Conservation (phyloP, 179 eudicot species). For the Gypsophila paniculata region DNA sequence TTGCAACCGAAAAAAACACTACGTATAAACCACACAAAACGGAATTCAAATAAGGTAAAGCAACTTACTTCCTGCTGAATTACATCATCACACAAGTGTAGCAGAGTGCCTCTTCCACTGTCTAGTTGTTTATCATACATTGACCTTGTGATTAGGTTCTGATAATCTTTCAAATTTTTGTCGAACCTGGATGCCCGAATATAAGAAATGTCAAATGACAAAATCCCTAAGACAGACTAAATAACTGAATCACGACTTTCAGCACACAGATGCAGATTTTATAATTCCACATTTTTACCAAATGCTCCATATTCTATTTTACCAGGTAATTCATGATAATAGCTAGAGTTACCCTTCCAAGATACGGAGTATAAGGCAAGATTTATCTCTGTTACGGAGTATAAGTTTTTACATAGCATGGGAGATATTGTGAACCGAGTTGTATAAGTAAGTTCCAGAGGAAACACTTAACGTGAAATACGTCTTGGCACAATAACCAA, state of each 20-base stretch:
- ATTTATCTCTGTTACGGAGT: not conserved
- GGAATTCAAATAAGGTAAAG: not conserved
- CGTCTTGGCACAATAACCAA: constrained; percentile 85
- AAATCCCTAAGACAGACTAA: not conserved
- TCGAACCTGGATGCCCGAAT: constrained; percentile 28
- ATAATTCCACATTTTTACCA: not conserved
- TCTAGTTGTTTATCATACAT: constrained; percentile 96
- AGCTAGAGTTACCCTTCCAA: not conserved
- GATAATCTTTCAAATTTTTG: constrained; percentile 34
- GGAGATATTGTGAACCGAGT: not conserved
- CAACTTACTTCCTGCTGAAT: constrained; percentile 85
- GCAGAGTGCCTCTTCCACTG: constrained; percentile 91
- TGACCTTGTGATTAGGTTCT: constrained; percentile 66
- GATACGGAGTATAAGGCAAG: not conserved
- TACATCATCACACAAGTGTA: constrained; percentile 91
- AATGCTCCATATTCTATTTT: not conserved
- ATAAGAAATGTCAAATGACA: constrained; percentile 1
- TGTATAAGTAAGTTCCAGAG: not conserved
- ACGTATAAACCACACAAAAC: not conserved
- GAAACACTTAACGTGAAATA: constrained; percentile 65
- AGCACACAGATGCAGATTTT: not conserved
- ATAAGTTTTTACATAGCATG: not conserved
- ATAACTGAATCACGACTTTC: not conserved
- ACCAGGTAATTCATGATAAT: not conserved
- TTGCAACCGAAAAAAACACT: not conserved